Evolutionary conservation across 495 filamentous ascomycete species (phyloP).

Genomic region (Aspergillus avenaceus): DNA sequence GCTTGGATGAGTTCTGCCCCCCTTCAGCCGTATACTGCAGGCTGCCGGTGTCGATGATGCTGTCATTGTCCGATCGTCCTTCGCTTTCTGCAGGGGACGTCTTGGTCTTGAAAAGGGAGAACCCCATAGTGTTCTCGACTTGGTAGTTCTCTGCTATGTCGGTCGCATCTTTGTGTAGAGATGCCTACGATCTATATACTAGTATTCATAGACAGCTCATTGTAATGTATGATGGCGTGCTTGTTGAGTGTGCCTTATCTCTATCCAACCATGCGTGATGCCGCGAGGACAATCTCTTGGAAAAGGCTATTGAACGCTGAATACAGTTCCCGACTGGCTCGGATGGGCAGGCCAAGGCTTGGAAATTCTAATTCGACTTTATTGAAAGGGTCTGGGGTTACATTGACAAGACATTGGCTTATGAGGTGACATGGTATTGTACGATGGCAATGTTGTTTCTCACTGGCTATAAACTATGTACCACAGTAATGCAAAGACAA

Average conservation of each 20-base stretch:
- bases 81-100: not conserved
- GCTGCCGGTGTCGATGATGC: slow-evolving; percentile 30
- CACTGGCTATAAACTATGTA: no score
- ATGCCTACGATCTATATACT: no score
- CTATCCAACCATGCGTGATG: not conserved
- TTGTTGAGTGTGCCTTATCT: not conserved
- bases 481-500: no score
- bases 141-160: not conserved
- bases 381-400: not conserved
- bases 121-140: not conserved
- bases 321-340: not conserved
- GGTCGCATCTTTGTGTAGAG: not conserved
- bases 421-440: no score
- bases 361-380: no score
- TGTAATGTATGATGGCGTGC: not conserved
- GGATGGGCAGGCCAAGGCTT: not conserved
- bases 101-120: not conserved
- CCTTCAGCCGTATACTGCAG: slow-evolving; percentile 48
- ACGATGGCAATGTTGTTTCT: not conserved
- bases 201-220: not conserved
- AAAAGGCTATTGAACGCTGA: no score
- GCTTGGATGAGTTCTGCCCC: slow-evolving; percentile 51
- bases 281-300: no score
- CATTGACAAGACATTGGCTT: not conserved
- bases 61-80: slow-evolving; percentile 2